Conservation (phyloP, 768 basidiomycete species). For the Russula sp. region DNA sequence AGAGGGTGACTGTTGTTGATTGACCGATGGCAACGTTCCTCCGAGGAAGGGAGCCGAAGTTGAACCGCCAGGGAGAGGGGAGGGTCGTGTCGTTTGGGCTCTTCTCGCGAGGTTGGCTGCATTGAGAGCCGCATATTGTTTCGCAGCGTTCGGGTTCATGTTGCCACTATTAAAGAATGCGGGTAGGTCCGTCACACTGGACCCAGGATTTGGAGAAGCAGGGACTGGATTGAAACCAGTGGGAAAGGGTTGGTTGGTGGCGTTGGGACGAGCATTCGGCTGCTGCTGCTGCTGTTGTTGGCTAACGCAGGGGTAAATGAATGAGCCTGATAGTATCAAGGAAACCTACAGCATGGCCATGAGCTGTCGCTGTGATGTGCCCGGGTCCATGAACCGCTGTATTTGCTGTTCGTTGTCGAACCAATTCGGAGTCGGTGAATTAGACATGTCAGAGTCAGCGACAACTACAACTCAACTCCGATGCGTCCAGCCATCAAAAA, state of each 20-base stretch:
- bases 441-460: neutral
- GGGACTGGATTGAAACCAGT: slow-evolving; percentile 11
- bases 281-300: slow-evolving; percentile 9
- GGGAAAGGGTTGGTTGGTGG: slow-evolving; percentile 8
- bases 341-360: slow-evolving; percentile 22
- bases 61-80: slow-evolving; percentile 44
- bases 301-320: neutral
- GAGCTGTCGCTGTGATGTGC: slow-evolving; percentile 15
- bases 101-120: slow-evolving; percentile 53
- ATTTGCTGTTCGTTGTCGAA: slow-evolving; percentile 17
- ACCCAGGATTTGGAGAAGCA: slow-evolving; percentile 16
- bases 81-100: slow-evolving; percentile 35
- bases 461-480: neutral
- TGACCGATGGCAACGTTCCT: slow-evolving; percentile 38
- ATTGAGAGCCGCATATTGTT: slow-evolving; percentile 75
- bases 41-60: slow-evolving; percentile 59
- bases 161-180: slow-evolving; percentile 19
- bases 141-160: slow-evolving; percentile 62
- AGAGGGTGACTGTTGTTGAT: slow-evolving; percentile 19
- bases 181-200: slow-evolving; percentile 5
- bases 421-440: slow-evolving; percentile 15
- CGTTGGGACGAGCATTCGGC: slow-evolving; percentile 8
- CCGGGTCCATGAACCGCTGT: slow-evolving; percentile 20
- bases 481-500: neutral
- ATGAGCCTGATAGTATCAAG: neutral